A percentile compares a stretch with the other conserved stretches of the same genome.
phyloP scores from a whole-genome alignment of 495 filamentous ascomycete genomes.

The Tuber magnatum region DNA sequence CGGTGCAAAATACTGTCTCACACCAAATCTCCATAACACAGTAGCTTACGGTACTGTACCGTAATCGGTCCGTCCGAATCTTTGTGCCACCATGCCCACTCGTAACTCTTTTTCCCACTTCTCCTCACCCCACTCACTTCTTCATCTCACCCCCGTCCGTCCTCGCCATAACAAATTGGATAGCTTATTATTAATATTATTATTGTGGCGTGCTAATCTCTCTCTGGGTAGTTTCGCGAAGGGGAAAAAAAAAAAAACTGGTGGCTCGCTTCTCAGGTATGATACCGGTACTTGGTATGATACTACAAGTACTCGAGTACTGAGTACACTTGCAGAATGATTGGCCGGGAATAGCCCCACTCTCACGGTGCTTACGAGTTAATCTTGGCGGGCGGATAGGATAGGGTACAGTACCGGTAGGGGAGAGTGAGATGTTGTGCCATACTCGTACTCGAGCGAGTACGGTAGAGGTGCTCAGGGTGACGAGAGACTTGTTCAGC shows the following conservation, averaged over 20 bases:
- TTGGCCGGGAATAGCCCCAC: background rate
- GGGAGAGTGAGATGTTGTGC: background rate
- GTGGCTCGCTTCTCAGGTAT: background rate
- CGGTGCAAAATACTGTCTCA: no score
- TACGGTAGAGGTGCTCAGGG: background rate
- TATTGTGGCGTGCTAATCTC: background rate
- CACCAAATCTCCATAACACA: background rate
- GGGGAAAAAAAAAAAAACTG: no score
- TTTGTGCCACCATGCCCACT: background rate
- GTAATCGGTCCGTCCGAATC: background rate
- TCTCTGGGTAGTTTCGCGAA: background rate
- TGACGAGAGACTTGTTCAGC: background rate
- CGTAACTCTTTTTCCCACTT: background rate
- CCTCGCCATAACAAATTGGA: background rate
- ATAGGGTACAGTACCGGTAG: background rate
- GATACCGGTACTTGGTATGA: background rate
- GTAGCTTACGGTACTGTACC: background rate
- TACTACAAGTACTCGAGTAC: no score
- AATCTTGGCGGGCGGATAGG: background rate
- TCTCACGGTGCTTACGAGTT: background rate
- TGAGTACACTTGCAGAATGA: no score
- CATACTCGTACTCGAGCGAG: background rate
- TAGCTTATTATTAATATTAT: background rate
- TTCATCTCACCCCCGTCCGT: background rate
- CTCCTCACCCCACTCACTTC: background rate